These are phyloP conservation scores for Aeminium ludgeri DNA, from an alignment of 495 filamentous ascomycete genomes.

Conservation along the genomic window DNA sequence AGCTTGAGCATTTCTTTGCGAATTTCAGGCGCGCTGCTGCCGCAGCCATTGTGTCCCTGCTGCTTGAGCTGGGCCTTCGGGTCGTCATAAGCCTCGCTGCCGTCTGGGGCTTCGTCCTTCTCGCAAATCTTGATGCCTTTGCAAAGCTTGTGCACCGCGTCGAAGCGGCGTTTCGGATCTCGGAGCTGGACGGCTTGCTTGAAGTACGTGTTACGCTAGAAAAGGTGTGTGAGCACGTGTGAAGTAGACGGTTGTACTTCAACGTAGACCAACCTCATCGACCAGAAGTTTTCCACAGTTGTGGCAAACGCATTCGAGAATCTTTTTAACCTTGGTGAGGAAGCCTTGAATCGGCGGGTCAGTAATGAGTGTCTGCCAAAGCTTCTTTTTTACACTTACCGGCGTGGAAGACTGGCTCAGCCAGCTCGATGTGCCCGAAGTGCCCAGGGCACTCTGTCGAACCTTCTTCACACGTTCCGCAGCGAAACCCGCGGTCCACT, in stretches of 20 bases:
- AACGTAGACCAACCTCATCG: constrained; percentile 67
- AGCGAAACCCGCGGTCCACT: constrained; percentile 84
- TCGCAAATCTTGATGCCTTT: constrained; percentile 75
- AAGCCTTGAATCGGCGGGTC: constrained; percentile 50
- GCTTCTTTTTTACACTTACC: constrained; percentile 26
- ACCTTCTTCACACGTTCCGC: constrained; percentile 82
- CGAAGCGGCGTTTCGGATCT: constrained; percentile 86
- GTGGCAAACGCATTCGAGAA: constrained; percentile 93
- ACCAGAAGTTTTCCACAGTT: constrained; percentile 91
- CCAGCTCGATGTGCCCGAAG: constrained; percentile 94
- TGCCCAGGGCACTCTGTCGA: constrained; percentile 93
- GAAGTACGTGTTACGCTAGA: constrained; percentile 68
- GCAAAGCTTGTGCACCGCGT: constrained; percentile 71
- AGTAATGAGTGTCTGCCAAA: not conserved
- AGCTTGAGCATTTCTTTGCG: constrained; percentile 71
- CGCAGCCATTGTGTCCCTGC: constrained; percentile 69
- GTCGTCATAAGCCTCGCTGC: constrained; percentile 37
- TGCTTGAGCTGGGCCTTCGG: constrained; percentile 29
- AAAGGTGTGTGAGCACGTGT: constrained; percentile 44
- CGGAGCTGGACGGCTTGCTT: constrained; percentile 61
- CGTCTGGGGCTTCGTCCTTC: constrained; percentile 49
- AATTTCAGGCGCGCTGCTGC: constrained; percentile 75
- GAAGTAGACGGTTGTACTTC: constrained; percentile 18
- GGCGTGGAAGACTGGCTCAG: constrained; percentile 85
- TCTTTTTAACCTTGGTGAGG: constrained; percentile 93